phyloP scores from a whole-genome alignment of 2,329 filamentous ascomycete species.

The Cryphonectria radicalis region DNA sequence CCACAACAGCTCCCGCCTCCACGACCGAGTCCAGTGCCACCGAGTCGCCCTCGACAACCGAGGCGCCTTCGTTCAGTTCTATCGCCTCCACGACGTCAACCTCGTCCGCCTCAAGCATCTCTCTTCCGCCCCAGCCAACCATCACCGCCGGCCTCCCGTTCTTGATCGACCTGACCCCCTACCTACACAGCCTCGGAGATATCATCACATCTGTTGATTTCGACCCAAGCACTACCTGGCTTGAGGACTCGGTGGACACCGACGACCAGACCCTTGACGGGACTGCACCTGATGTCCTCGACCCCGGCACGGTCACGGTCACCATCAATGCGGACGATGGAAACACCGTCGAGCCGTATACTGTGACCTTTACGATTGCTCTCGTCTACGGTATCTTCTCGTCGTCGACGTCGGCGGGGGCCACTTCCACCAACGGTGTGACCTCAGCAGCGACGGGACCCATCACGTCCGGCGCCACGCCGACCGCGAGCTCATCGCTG shows the following conservation, averaged over 20 bases:
- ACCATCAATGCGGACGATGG: not conserved
- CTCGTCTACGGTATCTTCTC: not conserved
- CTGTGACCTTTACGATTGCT: constrained; percentile 2
- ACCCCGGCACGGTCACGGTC: not conserved
- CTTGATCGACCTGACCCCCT: not conserved
- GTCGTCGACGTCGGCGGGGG: not conserved
- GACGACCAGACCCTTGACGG: not conserved
- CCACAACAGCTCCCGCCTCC: not conserved
- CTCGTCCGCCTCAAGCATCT: not conserved
- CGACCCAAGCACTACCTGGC: not conserved
- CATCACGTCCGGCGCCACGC: no score
- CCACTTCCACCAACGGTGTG: no score
- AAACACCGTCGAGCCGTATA: not conserved
- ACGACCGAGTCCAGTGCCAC: not conserved
- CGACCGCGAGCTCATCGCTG: not conserved
- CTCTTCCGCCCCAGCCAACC: not conserved
- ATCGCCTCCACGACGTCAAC: not conserved
- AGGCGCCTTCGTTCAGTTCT: not conserved
- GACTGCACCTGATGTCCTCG: not conserved
- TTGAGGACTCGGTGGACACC: not conserved
- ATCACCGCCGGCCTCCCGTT: not conserved
- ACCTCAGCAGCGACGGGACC: not conserved
- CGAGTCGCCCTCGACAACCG: not conserved
- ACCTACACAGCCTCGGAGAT: not conserved
- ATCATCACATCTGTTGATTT: not conserved